Evolutionary conservation across 768 basidiomycete genomes (phyloP).

Genomic region (Paxillus involutus): DNA sequence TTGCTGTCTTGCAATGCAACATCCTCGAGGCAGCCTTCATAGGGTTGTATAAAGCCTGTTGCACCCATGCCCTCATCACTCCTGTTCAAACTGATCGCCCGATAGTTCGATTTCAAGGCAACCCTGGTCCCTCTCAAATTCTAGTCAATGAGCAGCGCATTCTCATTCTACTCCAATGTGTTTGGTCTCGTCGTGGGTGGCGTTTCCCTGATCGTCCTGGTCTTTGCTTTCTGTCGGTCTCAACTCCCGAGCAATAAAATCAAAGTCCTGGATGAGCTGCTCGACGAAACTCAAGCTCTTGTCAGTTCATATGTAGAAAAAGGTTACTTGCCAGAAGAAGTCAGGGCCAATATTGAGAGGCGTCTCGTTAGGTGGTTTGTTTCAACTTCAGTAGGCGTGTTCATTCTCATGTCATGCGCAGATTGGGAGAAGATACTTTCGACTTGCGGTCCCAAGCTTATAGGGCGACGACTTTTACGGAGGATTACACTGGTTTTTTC

Average conservation of each 20-base stretch:
- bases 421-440: background rate
- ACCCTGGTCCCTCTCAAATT: background rate
- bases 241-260: conserved; percentile 5
- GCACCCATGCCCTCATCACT: background rate
- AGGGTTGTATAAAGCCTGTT: too few relatives aligned
- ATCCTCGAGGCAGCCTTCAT: background rate
- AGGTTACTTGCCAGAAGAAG: background rate
- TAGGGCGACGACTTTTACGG: background rate
- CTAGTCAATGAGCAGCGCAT: background rate
- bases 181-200: conserved; percentile 1
- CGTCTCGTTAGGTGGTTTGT: too few relatives aligned
- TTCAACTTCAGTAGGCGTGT: too few relatives aligned
- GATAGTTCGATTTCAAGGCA: background rate
- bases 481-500: background rate
- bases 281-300: background rate
- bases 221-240: background rate
- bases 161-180: background rate
- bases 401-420: background rate
- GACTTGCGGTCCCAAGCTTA: background rate
- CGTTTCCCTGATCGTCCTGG: background rate
- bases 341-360: too few relatives aligned
- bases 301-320: background rate
- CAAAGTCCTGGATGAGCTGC: background rate
- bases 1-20: too few relatives aligned
- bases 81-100: background rate